Evolutionary conservation across 2,329 filamentous ascomycete genomes (phyloP), one percentile per base, ranked within the genome.

Genomic region (Colletotrichum australisinense): DNA sequence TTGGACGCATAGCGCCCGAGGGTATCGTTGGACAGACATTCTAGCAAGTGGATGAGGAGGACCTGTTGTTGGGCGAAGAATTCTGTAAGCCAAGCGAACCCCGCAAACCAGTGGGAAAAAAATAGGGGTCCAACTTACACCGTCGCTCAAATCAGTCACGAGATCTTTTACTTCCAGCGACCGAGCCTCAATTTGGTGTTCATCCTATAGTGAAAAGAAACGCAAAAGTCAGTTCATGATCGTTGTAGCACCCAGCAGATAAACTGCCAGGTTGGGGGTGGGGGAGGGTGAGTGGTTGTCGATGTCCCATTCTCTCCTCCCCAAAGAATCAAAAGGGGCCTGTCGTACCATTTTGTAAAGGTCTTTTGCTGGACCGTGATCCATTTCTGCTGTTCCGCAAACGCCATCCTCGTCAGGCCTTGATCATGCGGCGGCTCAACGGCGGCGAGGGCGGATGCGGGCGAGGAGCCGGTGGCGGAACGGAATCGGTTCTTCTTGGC

Each of bases 1-100:
- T 96, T 97, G 67, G 96, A 94, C 75, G 97, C 97, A 90, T 99
- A 99, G 82, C 96, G 94, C 76, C 97, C 97, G 74, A 99, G 93
- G 8, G 95, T 97, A 84, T 98, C 97, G 81, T 93, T 93, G 75
- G 95, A 97, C 66, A 99, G 93, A 82, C 97, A 97, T 87, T 99
- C 97, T 79, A 99, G 93, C 63, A 99, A 92, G 84, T 99, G 97
- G 81, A 99, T 97, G 77, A 99, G 93, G 78, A 97, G 91, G 77
- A 98, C 94, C 95, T 97, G 79, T 42, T 42, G 32, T 35, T 66
- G 64, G 59, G 71, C 22, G 58, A 12, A 62, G 59, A 55, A 71
- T 7, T 63, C 66, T 56, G 71, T 78, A 53, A 79, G 77, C 69
- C 71, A 68, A 66, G 38, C 38, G 66, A 46, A 62, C 69, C 63